Evolutionary conservation across 1,284 basidiomycete genomes (phyloP).

Genomic region (Ganoderma multipileum): DNA sequence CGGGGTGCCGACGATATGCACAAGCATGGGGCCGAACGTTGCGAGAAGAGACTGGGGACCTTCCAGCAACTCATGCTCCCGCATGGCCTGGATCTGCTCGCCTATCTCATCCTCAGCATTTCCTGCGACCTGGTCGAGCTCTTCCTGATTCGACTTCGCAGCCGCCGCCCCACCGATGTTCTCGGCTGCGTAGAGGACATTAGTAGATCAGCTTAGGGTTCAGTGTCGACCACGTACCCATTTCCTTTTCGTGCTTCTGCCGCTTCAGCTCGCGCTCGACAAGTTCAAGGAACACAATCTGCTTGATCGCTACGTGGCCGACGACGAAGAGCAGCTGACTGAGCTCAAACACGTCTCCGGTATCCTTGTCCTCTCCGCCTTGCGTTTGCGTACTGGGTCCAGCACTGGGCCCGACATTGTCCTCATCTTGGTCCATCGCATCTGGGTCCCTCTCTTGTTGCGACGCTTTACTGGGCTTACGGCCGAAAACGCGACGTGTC

Average conservation of each 20-base stretch:
- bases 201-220: slow-evolving; percentile 5
- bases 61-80: slow-evolving; percentile 90
- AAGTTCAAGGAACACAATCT: slow-evolving; percentile 95
- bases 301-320: slow-evolving; percentile 97
- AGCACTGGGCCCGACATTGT: slow-evolving; percentile 26
- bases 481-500: slow-evolving; percentile 72
- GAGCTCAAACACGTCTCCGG: slow-evolving; percentile 84
- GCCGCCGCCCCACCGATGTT: slow-evolving; percentile 50
- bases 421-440: slow-evolving; percentile 60
- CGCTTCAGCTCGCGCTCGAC: slow-evolving; percentile 98
- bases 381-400: slow-evolving; percentile 17
- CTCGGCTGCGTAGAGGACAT: slow-evolving; percentile 49
- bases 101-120: slow-evolving; percentile 99
- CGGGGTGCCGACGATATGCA: slow-evolving; percentile 89
- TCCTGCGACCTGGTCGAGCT: slow-evolving; percentile 96
- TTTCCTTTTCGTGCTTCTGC: slow-evolving; percentile 88
- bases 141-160: slow-evolving; percentile 69
- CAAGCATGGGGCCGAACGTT: slow-evolving; percentile 89
- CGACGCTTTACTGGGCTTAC: slow-evolving; percentile 12
- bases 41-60: slow-evolving; percentile 86
- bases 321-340: slow-evolving; percentile 94
- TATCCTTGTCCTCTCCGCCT: slow-evolving; percentile 53
- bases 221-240: slow-evolving; percentile 57
- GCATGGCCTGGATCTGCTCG: slow-evolving; percentile 83
- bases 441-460: slow-evolving; percentile 48